Evolutionary conservation across 2,329 filamentous ascomycete species (phyloP).

Genomic region (Aspergillus ochraceoroseus): DNA sequence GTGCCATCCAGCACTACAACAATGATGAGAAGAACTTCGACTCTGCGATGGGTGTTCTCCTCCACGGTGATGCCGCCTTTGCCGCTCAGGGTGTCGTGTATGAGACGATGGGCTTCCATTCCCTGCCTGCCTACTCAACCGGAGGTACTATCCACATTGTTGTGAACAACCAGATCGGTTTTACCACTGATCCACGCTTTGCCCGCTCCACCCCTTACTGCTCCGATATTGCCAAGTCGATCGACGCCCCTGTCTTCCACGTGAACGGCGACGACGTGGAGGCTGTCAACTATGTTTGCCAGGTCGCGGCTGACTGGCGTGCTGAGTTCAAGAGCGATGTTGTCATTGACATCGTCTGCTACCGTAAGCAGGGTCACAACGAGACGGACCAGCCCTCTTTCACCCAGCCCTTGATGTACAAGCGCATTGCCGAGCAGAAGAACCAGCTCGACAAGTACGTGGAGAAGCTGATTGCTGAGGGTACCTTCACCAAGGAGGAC

Average conservation of each 20-base stretch:
- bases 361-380: slow-evolving; percentile 98
- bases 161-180: slow-evolving; percentile 99
- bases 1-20: slow-evolving; percentile 98
- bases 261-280: slow-evolving; percentile 98
- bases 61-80: slow-evolving; percentile 96
- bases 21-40: slow-evolving; percentile 85
- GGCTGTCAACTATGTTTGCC: slow-evolving; percentile 96
- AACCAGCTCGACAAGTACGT: slow-evolving; percentile 87
- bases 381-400: slow-evolving; percentile 99
- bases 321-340: slow-evolving; percentile 98
- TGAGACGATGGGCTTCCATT: slow-evolving; percentile 96
- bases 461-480: slow-evolving; percentile 82
- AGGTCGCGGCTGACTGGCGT: slow-evolving; percentile 94
- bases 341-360: slow-evolving; percentile 96
- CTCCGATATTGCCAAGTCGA: slow-evolving; percentile 98
- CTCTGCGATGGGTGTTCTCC: slow-evolving; percentile 88
- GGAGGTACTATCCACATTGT: slow-evolving; percentile 95
- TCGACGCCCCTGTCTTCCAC: slow-evolving; percentile 97
- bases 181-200: slow-evolving; percentile 97
- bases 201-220: slow-evolving; percentile 97
- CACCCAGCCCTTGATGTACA: slow-evolving; percentile 99
- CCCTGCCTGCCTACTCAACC: slow-evolving; percentile 91
- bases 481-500: slow-evolving; percentile 94
- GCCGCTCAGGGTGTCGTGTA: slow-evolving; percentile 96
- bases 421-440: slow-evolving; percentile 81